Base-by-base conservation (phyloP, 1,284 basidiomycete species). In the Lentinula novae-zelandiae region DNA sequence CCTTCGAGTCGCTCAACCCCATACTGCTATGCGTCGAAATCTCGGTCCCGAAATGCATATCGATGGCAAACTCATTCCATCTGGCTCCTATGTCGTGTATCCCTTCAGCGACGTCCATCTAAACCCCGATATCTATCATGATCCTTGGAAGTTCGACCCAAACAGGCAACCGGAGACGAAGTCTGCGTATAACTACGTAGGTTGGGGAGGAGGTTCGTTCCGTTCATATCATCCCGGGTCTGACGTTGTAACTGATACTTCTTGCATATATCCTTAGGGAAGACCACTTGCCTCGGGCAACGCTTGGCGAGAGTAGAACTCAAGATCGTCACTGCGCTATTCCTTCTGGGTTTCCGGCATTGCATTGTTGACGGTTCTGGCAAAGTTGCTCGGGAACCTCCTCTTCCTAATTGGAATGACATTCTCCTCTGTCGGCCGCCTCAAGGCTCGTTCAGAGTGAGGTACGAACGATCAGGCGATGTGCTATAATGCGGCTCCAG, bases 51-150 rank as follows among this genome's bases (percentile, higher is more conserved):
- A 86, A 57, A 72, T 83, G 39, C 79, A 83, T 67, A 83, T 90
- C 63, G 82, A 84, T 70, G 82, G 82, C 58, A 85, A 83, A 71
- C 73, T 78, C 22, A 81, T 90, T 36, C 87, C 87, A 38, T 82
- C 83, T 13, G 89, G 87, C 59, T 81, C 86, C 58, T 90, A 87
- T 68, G 81, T 89, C 57, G 78, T 90, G 55, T 91, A 90, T 73
- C 89, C 88, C 50, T 89, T 89, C 72, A 86, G 84, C 69, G 86
- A 89, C 68, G 85, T 89, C 36, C 89, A 91, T 72, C 81, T 91
- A 52, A 79, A 90, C 71, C 76, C 83, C 40, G 77, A 80, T 63
- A 70, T 91, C 34, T 91, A 90, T 70, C 82, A 83, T 40, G 81
- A 90, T 69, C 89, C 89, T 44, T 88, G 85, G 85, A 81, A 75